phyloP scores from a whole-genome alignment of 305 asterid genomes.

The Stenogyne calaminthoides region DNA sequence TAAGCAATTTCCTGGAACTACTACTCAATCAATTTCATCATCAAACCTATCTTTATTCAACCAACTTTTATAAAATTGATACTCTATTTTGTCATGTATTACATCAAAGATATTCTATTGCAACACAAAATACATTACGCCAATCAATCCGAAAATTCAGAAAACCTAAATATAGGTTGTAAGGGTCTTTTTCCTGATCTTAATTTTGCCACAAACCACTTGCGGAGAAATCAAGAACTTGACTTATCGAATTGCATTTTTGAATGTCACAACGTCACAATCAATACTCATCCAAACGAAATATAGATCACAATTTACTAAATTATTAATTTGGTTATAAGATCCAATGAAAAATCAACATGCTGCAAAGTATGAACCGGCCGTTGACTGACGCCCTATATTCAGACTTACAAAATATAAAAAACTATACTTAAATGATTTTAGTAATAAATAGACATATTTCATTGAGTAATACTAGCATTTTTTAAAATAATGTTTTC shows the following conservation, averaged over 20 bases:
- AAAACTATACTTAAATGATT: too few relatives aligned
- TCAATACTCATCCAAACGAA: background rate
- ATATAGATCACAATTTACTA: background rate
- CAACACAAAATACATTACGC: background rate
- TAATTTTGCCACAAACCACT: slow-evolving; percentile 2
- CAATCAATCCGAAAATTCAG: background rate
- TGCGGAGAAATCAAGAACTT: background rate
- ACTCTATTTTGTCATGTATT: slow-evolving; percentile 19
- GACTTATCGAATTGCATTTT: background rate
- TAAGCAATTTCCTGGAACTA: slow-evolving; percentile 17
- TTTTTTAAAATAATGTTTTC: background rate
- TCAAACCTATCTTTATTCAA: slow-evolving; percentile 10
- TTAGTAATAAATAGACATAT: too few relatives aligned
- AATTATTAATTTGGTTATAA: background rate
- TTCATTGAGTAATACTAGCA: background rate
- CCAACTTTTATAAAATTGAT: slow-evolving; percentile 15
- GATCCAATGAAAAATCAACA: background rate
- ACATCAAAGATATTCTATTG: slow-evolving; percentile 21
- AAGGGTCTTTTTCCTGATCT: background rate
- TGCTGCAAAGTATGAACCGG: background rate
- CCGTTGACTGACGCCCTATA: too few relatives aligned
- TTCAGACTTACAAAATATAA: background rate
- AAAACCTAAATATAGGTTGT: background rate
- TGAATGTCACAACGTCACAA: background rate
- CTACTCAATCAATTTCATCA: slow-evolving; percentile 24